phyloP scores from a whole-genome alignment of 1,284 basidiomycete species.

The Porogramme epimiltina region DNA sequence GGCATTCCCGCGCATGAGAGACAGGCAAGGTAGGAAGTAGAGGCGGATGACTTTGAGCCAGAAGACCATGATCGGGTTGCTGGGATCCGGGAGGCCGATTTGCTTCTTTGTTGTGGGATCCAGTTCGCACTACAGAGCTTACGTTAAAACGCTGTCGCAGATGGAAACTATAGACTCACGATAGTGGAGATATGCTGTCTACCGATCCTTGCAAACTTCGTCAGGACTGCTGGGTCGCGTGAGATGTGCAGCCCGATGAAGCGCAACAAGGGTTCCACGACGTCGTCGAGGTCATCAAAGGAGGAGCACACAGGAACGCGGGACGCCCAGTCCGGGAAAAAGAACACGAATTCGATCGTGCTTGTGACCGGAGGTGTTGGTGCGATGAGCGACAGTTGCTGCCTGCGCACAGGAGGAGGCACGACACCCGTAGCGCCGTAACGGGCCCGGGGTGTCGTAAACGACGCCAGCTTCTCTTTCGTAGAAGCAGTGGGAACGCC shows the following conservation, averaged over 20 bases:
- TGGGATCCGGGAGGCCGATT: slow-evolving; percentile 49
- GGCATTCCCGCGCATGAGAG: slow-evolving; percentile 84
- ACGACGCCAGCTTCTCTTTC: slow-evolving; percentile 60
- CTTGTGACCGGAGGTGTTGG: slow-evolving; percentile 78
- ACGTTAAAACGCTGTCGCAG: not conserved
- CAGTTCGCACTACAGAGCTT: slow-evolving; percentile 41
- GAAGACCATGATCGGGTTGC: slow-evolving; percentile 59
- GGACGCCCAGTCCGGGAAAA: slow-evolving; percentile 84
- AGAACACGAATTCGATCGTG: slow-evolving; percentile 80
- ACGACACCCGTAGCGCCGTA: slow-evolving; percentile 59
- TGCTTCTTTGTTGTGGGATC: slow-evolving; percentile 60
- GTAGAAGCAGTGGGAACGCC: slow-evolving; percentile 34
- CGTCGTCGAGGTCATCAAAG: slow-evolving; percentile 69
- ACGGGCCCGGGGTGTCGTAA: slow-evolving; percentile 60
- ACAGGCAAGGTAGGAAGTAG: slow-evolving; percentile 86
- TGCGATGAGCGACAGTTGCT: slow-evolving; percentile 65
- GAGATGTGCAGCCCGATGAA: slow-evolving; percentile 79
- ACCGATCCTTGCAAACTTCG: slow-evolving; percentile 63
- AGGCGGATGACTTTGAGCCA: slow-evolving; percentile 86
- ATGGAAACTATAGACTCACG: slow-evolving; percentile 32
- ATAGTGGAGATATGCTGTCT: slow-evolving; percentile 47
- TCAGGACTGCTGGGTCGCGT: slow-evolving; percentile 66
- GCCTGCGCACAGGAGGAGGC: slow-evolving; percentile 55
- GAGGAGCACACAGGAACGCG: slow-evolving; percentile 67
- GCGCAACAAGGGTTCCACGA: slow-evolving; percentile 75